A percentile compares a stretch with the other conserved stretches of the same genome.
Conservation (phyloP, 192 early-diverging fungal species). For the Coemansia sp. region DNA sequence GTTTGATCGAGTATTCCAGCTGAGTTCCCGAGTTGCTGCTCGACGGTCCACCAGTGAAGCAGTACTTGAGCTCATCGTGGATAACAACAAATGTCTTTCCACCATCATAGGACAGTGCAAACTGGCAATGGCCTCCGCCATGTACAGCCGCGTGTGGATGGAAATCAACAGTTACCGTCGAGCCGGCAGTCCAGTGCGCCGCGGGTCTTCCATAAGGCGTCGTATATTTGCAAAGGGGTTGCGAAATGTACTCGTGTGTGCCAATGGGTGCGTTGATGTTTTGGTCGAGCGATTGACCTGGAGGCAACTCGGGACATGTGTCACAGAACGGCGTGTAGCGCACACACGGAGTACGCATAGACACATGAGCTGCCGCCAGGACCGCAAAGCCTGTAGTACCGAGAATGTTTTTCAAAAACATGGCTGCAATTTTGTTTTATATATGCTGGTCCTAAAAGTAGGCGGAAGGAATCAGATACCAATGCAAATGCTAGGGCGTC, state of each 20-base stretch:
- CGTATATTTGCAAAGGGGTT: constrained; percentile 45
- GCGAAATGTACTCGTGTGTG: constrained; percentile 21
- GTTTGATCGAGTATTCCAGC: constrained; percentile 35
- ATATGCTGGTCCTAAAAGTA: no score
- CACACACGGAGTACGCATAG: constrained; percentile 32
- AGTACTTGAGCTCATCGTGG: constrained; percentile 55
- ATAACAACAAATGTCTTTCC: constrained; percentile 62
- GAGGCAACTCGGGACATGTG: constrained; percentile 27
- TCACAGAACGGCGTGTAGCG: constrained; percentile 44
- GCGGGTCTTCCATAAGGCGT: constrained; percentile 35
- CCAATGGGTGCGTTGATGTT: constrained; percentile 45
- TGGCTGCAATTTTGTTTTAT: no score
- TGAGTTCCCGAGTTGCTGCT: constrained; percentile 30
- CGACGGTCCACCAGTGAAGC: constrained; percentile 48
- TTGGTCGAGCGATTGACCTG: constrained; percentile 32
- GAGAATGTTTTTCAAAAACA: no score
- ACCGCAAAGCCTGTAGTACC: no score
- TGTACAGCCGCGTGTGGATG: constrained; percentile 50
- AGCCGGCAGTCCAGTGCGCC: constrained; percentile 49
- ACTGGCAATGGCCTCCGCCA: constrained; percentile 67
- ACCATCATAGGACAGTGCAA: constrained; percentile 62
- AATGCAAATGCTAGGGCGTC: no score
- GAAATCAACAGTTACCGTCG: constrained; percentile 50
- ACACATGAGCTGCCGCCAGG: constrained; percentile 39
- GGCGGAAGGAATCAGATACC: no score